Evolutionary conservation across 2,329 filamentous ascomycete species (phyloP).

Genomic region (Neonectria ditissima): DNA sequence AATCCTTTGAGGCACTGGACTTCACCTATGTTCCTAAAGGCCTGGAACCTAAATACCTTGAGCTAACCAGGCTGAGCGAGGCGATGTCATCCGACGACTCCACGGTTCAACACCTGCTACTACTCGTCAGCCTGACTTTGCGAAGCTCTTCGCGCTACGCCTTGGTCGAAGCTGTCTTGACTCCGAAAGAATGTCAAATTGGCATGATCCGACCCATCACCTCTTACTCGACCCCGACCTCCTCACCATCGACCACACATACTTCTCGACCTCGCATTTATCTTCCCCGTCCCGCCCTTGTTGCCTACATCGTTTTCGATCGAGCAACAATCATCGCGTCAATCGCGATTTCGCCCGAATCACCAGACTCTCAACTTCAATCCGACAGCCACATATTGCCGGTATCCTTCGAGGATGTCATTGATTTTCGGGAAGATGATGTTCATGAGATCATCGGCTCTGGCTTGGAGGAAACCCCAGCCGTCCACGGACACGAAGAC

Average conservation of each 20-base stretch:
- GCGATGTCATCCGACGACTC: constrained; percentile 63
- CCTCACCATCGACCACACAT: constrained; percentile 51
- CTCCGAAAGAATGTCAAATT: constrained; percentile 64
- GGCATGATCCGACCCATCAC: constrained; percentile 76
- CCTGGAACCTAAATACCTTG: constrained; percentile 61
- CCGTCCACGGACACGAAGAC: constrained; percentile 56
- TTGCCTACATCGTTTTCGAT: constrained; percentile 85
- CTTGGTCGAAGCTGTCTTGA: constrained; percentile 78
- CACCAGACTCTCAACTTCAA: constrained; percentile 81
- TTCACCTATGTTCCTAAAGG: constrained; percentile 76
- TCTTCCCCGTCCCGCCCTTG: constrained; percentile 81
- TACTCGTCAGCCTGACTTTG: constrained; percentile 69
- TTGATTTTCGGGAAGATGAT: constrained; percentile 79
- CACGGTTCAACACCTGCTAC: constrained; percentile 68
- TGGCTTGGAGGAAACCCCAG: constrained; percentile 69
- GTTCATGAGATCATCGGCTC: constrained; percentile 73
- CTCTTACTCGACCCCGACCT: constrained; percentile 68
- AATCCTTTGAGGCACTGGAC: constrained; percentile 81
- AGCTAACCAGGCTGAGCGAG: constrained; percentile 64
- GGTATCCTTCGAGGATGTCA: constrained; percentile 83
- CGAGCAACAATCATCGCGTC: constrained; percentile 83
- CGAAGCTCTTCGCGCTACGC: constrained; percentile 72
- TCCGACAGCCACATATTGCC: constrained; percentile 72
- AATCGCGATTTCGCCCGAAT: constrained; percentile 73
- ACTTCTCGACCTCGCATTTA: constrained; percentile 73